Conservation (phyloP, 2,329 filamentous ascomycete genomes). For the Fusarium compactum region DNA sequence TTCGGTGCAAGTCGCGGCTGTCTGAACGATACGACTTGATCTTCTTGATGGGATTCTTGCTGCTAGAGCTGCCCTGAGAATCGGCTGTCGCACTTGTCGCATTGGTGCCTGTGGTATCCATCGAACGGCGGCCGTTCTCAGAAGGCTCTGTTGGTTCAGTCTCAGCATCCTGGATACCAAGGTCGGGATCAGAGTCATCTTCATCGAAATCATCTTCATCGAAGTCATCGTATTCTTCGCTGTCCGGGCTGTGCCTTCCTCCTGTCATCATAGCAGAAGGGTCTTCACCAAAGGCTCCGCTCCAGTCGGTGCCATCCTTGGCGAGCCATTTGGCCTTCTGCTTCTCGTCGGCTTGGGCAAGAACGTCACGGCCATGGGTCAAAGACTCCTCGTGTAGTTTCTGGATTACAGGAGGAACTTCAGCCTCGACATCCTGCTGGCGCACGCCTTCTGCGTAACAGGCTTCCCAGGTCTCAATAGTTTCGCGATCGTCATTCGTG, state of each 20-base stretch:
- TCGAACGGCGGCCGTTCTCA: constrained; percentile 52
- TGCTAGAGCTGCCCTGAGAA: constrained; percentile 52
- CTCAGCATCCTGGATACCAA: constrained; percentile 71
- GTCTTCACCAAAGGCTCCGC: constrained; percentile 84
- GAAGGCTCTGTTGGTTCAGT: constrained; percentile 47
- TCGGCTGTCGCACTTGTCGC: constrained; percentile 50
- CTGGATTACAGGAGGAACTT: constrained; percentile 79
- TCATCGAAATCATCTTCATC: constrained; percentile 58
- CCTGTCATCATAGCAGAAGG: constrained; percentile 65
- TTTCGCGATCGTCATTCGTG: constrained; percentile 91
- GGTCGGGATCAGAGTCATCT: constrained; percentile 59
- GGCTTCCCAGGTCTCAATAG: constrained; percentile 93
- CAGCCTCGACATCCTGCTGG: constrained; percentile 73
- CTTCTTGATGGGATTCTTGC: constrained; percentile 67
- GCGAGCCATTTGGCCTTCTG: constrained; percentile 83
- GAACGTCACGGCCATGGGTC: constrained; percentile 81
- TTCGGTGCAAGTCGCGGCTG: constrained; percentile 82
- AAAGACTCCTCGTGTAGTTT: constrained; percentile 85
- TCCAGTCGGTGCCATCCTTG: constrained; percentile 87
- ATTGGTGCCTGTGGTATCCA: constrained; percentile 52
- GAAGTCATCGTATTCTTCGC: constrained; percentile 58
- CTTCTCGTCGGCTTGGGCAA: constrained; percentile 77
- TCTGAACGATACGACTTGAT: constrained; percentile 74
- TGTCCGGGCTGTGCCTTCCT: constrained; percentile 47
- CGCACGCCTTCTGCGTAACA: constrained; percentile 90